Evolutionary conservation across 495 filamentous ascomycete species (phyloP).

Genomic region (Achaetomiella virescens): DNA sequence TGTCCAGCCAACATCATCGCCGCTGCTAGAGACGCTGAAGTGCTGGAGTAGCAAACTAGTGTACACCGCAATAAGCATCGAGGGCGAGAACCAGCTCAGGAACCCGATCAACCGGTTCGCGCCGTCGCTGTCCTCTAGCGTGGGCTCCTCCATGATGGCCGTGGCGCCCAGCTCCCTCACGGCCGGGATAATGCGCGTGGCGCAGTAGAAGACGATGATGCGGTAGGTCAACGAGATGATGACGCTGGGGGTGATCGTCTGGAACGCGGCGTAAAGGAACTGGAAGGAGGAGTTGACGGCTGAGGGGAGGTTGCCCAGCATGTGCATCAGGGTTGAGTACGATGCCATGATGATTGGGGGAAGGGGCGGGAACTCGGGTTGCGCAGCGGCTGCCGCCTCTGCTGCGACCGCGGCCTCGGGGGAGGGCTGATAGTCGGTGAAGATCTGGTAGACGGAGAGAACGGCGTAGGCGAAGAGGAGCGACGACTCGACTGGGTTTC

Average conservation of each 20-base stretch:
- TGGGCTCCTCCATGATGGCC: constrained; percentile 74
- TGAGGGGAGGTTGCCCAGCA: constrained; percentile 74
- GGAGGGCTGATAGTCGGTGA: constrained; percentile 91
- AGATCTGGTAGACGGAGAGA: constrained; percentile 97
- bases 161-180: constrained; percentile 78
- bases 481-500: constrained; percentile 93
- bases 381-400: constrained; percentile 39
- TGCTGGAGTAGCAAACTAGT: constrained; percentile 96
- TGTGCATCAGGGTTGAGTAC: constrained; percentile 80
- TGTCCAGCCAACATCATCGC: constrained; percentile 76
- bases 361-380: constrained; percentile 84
- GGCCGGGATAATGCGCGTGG: constrained; percentile 92
- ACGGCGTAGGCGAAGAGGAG: constrained; percentile 95
- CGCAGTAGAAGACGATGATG: constrained; percentile 87
- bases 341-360: constrained; percentile 99
- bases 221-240: constrained; percentile 91
- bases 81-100: constrained; percentile 86
- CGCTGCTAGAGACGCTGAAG: constrained; percentile 63
- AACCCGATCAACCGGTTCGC: constrained; percentile 72
- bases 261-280: constrained; percentile 81
- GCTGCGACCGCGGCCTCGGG: constrained; percentile 50
- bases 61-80: constrained; percentile 88
- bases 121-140: constrained; percentile 76
- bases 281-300: constrained; percentile 79
- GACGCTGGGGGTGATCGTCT: constrained; percentile 89